These are phyloP conservation scores for Turnera subulata DNA, from an alignment of 345 rosid species.

Conservation along the genomic window DNA sequence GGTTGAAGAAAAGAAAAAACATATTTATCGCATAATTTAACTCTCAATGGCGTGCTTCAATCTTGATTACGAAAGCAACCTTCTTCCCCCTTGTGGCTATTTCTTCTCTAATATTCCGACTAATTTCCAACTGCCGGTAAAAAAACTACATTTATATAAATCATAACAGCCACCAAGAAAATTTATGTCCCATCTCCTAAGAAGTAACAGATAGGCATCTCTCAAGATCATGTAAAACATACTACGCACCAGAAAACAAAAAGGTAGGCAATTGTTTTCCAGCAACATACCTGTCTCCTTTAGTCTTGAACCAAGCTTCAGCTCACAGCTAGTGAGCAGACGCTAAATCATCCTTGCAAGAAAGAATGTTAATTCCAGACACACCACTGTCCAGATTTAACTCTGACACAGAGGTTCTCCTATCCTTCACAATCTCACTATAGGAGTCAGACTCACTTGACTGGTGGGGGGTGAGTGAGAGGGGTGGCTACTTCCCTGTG, in stretches of 20 bases:
- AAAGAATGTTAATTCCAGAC: constrained; percentile 29
- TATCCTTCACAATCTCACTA: constrained; percentile 23
- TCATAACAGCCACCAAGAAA: background rate
- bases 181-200: too few species aligned
- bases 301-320: constrained; percentile 33
- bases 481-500: constrained; percentile 2
- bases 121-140: too few species aligned
- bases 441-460: constrained; percentile 21
- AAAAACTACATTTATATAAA: background rate
- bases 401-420: constrained; percentile 18
- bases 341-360: constrained; percentile 31
- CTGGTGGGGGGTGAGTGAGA: background rate
- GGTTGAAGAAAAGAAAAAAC: too few species aligned
- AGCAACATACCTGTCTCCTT: constrained; percentile 27
- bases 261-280: background rate
- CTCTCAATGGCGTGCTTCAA: too few species aligned
- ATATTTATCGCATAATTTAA: too few species aligned
- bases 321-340: constrained; percentile 33
- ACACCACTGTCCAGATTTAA: constrained; percentile 24
- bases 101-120: too few species aligned
- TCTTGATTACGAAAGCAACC: too few species aligned
- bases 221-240: background rate
- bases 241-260: background rate
- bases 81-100: too few species aligned
- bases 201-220: background rate